Evolutionary conservation across 345 rosid species (phyloP), one percentile per base, ranked within the genome.

Genomic region (Salix caprea): DNA sequence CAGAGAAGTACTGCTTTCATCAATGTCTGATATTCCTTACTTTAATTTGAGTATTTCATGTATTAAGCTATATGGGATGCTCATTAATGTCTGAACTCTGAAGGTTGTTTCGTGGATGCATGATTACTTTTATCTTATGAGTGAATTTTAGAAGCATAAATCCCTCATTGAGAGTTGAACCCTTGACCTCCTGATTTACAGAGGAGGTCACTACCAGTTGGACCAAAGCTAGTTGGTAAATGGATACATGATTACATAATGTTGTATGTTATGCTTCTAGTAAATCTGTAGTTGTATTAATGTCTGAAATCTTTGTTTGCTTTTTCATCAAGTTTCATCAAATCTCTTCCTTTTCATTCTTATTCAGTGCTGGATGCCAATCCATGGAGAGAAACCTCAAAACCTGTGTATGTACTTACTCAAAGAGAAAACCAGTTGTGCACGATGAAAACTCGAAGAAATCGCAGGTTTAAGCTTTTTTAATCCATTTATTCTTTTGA

Each of bases 391-490:
- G 98, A 87, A 76, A 79, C 84, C 81, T 84, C 97, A 4, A 93
- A 96, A 86, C 91, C 97, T 1, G 94, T 96, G 1, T 92, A 93
- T 75, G 94, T 96, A 71, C 83, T 96, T 69, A 96, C 96, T 70
- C 94, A 89, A 3, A 85, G 85, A 64, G 88, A 93, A 82, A 93
- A 93, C 79, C 97, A 92, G 69, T 62, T 96, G 65, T 92, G 98
- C 85, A 93, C 96, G 8, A 96, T 93, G 99, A 93, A 91, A 82
- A 93, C 99, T 50, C 88, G 98, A 83, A 92, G 90, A 85, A 88
- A 88, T 65, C 91, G 90, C 88, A 92, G 97, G 99, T 91, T 56
- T 75, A 62, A 67, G 60, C 71, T 74, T 52, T 69, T 72, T 15
- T 19, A 15, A 42, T 70, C 36, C 5, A 3, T 12, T 82, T 73